Base-by-base conservation (phyloP, 2,329 filamentous ascomycete species). In the Cladophialophora yegresii region DNA sequence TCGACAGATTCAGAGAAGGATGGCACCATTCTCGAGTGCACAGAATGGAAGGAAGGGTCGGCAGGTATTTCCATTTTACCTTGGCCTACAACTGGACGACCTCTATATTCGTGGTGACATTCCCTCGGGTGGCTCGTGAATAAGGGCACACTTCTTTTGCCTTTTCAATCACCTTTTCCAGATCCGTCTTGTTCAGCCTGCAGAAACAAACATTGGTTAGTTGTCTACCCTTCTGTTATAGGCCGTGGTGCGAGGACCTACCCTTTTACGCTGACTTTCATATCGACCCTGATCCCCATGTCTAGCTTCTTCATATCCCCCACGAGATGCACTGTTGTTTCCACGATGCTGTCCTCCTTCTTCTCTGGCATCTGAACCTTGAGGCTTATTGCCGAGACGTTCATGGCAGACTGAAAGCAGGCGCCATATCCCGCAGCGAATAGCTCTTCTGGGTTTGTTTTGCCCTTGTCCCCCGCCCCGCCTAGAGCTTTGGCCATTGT, bases 381-480 rank as follows among this genome's bases (percentile, higher is more conserved):
- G 60, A 81, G 58, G 20, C 70, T 71, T 13, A 75, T 72, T 0
- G 80, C 80, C 2, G 75, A 72, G 2, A 78, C 77, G 65, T 78
- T 79, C 80, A 82, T 81, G 6, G 79, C 79, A 32, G 74, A 76
- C 68, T 81, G 80, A 70, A 80, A 81, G 67, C 79, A 82, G 8
- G 80, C 78, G 28, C 79, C 80, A 64, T 81, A 81, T 23, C 79
- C 79, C 0, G 79, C 79, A 0, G 80, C 79, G 64, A 81, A 81
- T 1, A 82, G 76, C 66, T 82, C 80, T 71, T 82, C 80, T 0
- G 78, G 78, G 65, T 79, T 82, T 6, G 80, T 80, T 70, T 80
- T 81, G 62, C 77, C 74, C 36, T 60, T 64, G 58, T 73, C 77
- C 13, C 78, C 78, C 0, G 70, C 53, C 8, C 78, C 79, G 47